Evolutionary conservation across 2,329 filamentous ascomycete genomes (phyloP).

Genomic region (Xylariaceae sp.): DNA sequence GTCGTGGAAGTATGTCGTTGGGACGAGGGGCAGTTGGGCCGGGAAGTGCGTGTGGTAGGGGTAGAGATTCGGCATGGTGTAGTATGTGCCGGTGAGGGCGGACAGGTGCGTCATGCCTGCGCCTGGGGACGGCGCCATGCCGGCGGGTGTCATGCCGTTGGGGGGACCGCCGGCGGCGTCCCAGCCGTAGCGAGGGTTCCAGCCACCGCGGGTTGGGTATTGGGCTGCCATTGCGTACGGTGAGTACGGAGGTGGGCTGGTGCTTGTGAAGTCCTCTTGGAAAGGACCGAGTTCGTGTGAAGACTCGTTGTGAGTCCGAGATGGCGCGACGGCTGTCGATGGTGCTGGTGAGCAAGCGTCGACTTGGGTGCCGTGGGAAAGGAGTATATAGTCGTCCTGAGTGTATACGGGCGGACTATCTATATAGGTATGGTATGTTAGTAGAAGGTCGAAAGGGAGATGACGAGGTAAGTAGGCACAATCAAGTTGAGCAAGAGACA

Average conservation of each 20-base stretch:
- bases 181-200: slow-evolving; percentile 26
- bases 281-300: not conserved
- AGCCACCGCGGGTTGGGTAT: slow-evolving; percentile 17
- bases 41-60: not conserved
- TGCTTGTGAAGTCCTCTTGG: too few species aligned
- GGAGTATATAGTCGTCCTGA: slow-evolving; percentile 10
- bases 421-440: not conserved
- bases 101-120: not conserved
- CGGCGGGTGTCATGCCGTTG: not conserved
- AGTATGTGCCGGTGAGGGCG: too few species aligned
- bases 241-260: too few species aligned
- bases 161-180: slow-evolving; percentile 25
- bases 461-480: too few species aligned
- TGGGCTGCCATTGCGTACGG: slow-evolving; percentile 15
- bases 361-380: not conserved
- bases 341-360: slow-evolving; percentile 6
- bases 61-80: too few species aligned
- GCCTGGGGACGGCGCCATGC: not conserved
- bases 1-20: slow-evolving; percentile 4
- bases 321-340: not conserved
- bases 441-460: too few species aligned
- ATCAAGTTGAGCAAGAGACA: too few species aligned
- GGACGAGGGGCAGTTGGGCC: not conserved
- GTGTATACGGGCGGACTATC: not conserved
- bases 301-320: not conserved